A percentile compares a stretch with the other conserved stretches of the same genome.
Evolutionary conservation across 2,329 filamentous ascomycete genomes (phyloP).

Genomic region (Neophaeococcomyces aloes): DNA sequence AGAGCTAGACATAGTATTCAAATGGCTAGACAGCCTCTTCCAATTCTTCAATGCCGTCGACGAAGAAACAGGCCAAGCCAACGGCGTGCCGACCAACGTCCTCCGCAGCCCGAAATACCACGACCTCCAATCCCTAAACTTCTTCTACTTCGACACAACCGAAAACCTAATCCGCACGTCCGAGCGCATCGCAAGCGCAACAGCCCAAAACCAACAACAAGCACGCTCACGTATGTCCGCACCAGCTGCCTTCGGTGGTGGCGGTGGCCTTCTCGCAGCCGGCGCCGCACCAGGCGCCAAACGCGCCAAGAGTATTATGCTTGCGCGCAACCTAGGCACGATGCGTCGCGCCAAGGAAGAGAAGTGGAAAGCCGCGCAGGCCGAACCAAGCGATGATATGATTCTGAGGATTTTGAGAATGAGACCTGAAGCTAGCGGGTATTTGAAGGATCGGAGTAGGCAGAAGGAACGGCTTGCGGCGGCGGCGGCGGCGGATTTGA

Average conservation of each 20-base stretch:
- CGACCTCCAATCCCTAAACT: conserved; percentile 89
- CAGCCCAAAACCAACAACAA: conserved; percentile 63
- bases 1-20: conserved; percentile 89
- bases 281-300: conserved; percentile 40
- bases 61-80: conserved; percentile 67
- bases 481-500: conserved; percentile 80
- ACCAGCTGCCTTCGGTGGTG: conserved; percentile 42
- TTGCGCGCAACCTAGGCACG: conserved; percentile 84
- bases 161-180: conserved; percentile 89
- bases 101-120: conserved; percentile 97
- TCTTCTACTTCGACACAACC: conserved; percentile 94
- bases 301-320: conserved; percentile 66
- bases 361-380: conserved; percentile 88
- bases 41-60: conserved; percentile 92
- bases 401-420: conserved; percentile 90
- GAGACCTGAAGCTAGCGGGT: conserved; percentile 78
- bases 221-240: conserved; percentile 59
- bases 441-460: conserved; percentile 79
- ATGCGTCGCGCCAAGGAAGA: conserved; percentile 95
- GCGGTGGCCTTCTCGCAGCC: conserved; percentile 43
- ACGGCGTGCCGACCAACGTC: conserved; percentile 81
- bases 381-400: conserved; percentile 96
- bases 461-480: conserved; percentile 91
- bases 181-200: conserved; percentile 87
- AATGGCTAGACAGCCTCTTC: conserved; percentile 83